Evolutionary conservation across 768 basidiomycete genomes (phyloP).

Genomic region (Piloderma croceum): DNA sequence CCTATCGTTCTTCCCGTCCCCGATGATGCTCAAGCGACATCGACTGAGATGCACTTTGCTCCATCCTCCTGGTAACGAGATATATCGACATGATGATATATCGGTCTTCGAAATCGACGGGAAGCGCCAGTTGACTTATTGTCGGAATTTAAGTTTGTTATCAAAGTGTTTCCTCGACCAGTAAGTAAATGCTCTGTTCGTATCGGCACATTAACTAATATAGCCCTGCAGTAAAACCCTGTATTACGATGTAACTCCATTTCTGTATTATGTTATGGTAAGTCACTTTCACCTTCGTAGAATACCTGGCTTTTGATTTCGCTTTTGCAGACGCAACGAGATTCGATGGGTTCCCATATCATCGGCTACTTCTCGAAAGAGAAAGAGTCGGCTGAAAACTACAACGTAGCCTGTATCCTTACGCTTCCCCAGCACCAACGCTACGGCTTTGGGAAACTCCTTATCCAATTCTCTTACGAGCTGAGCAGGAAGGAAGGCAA

Average conservation of each 20-base stretch:
- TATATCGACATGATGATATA: conserved; percentile 95
- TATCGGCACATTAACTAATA: conserved; percentile 15
- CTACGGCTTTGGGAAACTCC: conserved; percentile 87
- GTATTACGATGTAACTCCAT: conserved; percentile 99
- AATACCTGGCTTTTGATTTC: background rate
- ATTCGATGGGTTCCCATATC: conserved; percentile 86
- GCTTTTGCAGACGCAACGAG: conserved; percentile 63
- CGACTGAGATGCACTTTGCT: conserved; percentile 84
- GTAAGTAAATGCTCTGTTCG: conserved; percentile 42
- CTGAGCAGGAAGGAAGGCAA: conserved; percentile 95
- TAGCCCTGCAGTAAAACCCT: conserved; percentile 74
- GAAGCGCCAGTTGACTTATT: conserved; percentile 92
- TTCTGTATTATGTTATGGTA: conserved; percentile 99
- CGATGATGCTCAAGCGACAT: conserved; percentile 88
- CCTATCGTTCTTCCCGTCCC: conserved; percentile 85
- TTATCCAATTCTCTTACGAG: conserved; percentile 98
- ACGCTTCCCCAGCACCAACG: conserved; percentile 98
- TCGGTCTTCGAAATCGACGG: conserved; percentile 99
- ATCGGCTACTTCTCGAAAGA: conserved; percentile 99
- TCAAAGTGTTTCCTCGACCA: conserved; percentile 99
- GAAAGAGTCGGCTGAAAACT: conserved; percentile 95
- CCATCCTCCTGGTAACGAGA: conserved; percentile 98
- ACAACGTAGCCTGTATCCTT: conserved; percentile 98
- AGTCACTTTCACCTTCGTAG: conserved; percentile 16
- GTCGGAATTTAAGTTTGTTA: conserved; percentile 91